phyloP scores from a whole-genome alignment of 257 asterid genomes.

The Coffea eugenioides region DNA sequence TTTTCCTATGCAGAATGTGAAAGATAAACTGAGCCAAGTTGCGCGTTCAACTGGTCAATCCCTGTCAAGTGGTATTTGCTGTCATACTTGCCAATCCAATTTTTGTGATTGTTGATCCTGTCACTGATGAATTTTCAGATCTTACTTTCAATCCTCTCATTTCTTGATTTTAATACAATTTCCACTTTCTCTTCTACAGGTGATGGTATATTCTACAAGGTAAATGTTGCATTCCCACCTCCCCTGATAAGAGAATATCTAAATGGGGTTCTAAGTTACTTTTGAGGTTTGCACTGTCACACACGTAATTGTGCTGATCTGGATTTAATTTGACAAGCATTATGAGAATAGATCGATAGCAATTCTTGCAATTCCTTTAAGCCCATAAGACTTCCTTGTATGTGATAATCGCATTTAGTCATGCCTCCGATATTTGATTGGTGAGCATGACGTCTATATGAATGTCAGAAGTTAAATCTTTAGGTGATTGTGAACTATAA shows the following conservation, averaged over 20 bases:
- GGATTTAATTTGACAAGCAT: neutral
- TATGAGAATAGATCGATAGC: neutral
- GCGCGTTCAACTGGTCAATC: slow-evolving; percentile 55
- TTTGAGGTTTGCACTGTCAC: neutral
- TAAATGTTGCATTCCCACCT: slow-evolving; percentile 17
- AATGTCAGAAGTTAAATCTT: neutral
- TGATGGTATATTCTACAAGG: slow-evolving; percentile 81
- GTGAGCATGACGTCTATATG: neutral
- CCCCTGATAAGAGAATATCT: neutral
- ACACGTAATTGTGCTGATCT: neutral
- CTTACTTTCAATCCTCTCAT: slow-evolving; percentile 5
- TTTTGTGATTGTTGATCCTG: neutral
- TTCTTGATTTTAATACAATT: slow-evolving; percentile 12
- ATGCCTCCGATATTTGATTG: neutral
- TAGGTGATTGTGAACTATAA: neutral
- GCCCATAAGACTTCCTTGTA: neutral
- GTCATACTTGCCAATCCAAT: slow-evolving; percentile 1
- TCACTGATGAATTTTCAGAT: slow-evolving; percentile 7
- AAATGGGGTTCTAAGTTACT: neutral
- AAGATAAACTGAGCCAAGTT: slow-evolving; percentile 78
- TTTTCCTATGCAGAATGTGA: slow-evolving; percentile 56
- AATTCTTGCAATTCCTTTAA: neutral
- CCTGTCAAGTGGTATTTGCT: slow-evolving; percentile 46
- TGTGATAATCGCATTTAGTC: neutral
- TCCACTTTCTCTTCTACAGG: slow-evolving; percentile 44